Percentiles rank a stretch among this genome's conserved stretches.
Conservation (phyloP, 2,329 filamentous ascomycete species). For the Cordyceps militaris region DNA sequence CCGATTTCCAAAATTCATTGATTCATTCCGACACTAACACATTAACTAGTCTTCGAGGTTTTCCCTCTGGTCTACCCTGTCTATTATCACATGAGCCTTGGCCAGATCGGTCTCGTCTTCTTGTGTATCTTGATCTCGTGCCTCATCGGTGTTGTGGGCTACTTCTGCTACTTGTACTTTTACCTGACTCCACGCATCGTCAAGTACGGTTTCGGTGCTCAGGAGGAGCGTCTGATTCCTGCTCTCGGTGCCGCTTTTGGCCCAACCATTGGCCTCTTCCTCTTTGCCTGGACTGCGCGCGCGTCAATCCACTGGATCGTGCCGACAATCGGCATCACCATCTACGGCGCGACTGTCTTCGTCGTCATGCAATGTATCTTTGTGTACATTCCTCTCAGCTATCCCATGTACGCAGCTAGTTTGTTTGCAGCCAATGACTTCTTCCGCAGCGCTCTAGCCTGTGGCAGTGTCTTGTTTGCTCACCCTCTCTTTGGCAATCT, state of each 20-base stretch:
- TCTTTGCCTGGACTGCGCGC: slow-evolving; percentile 53
- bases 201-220: slow-evolving; percentile 40
- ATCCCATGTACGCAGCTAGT: slow-evolving; percentile 50
- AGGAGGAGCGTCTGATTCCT: slow-evolving; percentile 49
- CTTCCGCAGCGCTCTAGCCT: slow-evolving; percentile 50
- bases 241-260: slow-evolving; percentile 46
- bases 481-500: slow-evolving; percentile 53
- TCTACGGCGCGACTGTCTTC: slow-evolving; percentile 46
- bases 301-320: slow-evolving; percentile 46
- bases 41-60: slow-evolving; percentile 48
- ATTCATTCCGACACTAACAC: slow-evolving; percentile 11
- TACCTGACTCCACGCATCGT: slow-evolving; percentile 44
- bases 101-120: slow-evolving; percentile 54
- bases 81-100: slow-evolving; percentile 52
- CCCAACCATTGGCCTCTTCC: slow-evolving; percentile 52
- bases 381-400: slow-evolving; percentile 50
- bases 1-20: background rate
- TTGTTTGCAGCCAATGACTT: slow-evolving; percentile 57
- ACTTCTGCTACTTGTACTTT: slow-evolving; percentile 44
- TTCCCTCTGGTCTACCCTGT: slow-evolving; percentile 57
- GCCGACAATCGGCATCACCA: slow-evolving; percentile 49
- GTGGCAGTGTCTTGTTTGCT: slow-evolving; percentile 52
- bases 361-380: slow-evolving; percentile 54
- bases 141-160: slow-evolving; percentile 42
- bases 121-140: slow-evolving; percentile 52